Evolutionary conservation across 148 eudicot species (phyloP), one percentile per base, ranked within the genome.

Genomic region (Fagopyrum tataricum): DNA sequence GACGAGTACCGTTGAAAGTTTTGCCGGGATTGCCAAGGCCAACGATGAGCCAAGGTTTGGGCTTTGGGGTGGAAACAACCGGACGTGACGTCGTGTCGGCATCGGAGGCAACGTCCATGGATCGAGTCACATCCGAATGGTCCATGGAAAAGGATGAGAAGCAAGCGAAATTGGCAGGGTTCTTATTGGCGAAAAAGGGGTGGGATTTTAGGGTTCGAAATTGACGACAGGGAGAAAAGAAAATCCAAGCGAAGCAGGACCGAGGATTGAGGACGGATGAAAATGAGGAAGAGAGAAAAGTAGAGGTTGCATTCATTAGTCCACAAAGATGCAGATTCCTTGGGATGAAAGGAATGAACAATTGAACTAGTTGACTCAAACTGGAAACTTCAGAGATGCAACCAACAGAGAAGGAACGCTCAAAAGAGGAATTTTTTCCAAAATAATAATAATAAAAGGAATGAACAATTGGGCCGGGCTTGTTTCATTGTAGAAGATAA

Each of bases 11-110:
- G 42, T 51, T 56, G 59, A 78, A 88, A 72, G 71, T 84, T 75
- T 80, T 85, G 15, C 90, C 90, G 7, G 90, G 90, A 76, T 88
- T 86, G 4, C 90, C 88, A 14, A 88, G 86, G 18, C 90, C 90
- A 21, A 88, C 90, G 62, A 88, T 80, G 20, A 86, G 76, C 90
- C 90, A 88, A 2, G 89, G 89, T 71, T 80, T 80, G 13, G 83
- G 84, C 61, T 85, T 87, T 0, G 39, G 77, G 20, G 39, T 11
- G 26, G 48, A 15, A 59, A 66, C 69, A 53, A 15, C 61, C 46
- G 61, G 15, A 31, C 37, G 7, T 56, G 72, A 67, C 20, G 51
- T 7, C 74, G 74, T 72, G 59, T 44, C 56, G 39, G 21, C 53
- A 20, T 72, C 74, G 9, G 43, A 31, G 37, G 37, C 37, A 6